phyloP scores from a whole-genome alignment of 768 basidiomycete species.

The Macrolepiota fuliginosa region DNA sequence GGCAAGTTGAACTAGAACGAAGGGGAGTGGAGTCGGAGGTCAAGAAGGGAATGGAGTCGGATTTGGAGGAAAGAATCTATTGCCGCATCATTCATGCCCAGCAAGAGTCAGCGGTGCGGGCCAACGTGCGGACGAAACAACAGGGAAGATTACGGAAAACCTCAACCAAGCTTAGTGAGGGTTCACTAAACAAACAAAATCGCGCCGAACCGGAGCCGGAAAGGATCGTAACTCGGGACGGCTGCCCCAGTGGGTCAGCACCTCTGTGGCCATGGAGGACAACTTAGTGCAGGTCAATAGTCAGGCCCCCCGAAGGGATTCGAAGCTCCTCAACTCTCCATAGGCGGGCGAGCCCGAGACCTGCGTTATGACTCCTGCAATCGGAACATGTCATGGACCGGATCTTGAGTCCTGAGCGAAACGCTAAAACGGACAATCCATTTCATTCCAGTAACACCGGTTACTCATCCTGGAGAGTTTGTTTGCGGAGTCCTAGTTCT shows the following conservation, averaged over 20 bases:
- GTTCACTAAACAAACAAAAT: too few species aligned
- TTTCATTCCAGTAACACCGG: background rate
- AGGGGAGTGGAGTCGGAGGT: background rate
- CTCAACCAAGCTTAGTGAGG: too few species aligned
- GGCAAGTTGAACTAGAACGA: background rate
- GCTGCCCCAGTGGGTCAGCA: too few species aligned
- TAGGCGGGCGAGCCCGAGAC: background rate
- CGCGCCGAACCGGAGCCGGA: too few species aligned
- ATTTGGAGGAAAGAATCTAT: too few species aligned
- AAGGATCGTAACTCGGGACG: too few species aligned
- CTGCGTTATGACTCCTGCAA: background rate
- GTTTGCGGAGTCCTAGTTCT: background rate
- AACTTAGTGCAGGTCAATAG: background rate
- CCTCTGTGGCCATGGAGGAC: background rate
- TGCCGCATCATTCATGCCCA: too few species aligned
- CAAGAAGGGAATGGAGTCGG: too few species aligned
- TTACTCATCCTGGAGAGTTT: background rate
- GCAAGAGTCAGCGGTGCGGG: too few species aligned
- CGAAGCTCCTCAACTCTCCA: background rate
- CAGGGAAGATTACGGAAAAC: too few species aligned
- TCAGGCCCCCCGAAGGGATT: background rate
- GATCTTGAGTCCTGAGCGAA: background rate
- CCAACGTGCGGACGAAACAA: too few species aligned
- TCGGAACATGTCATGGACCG: background rate
- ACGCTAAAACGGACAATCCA: background rate